A percentile compares a stretch with the other conserved stretches of the same genome.
Evolutionary conservation across 306 rosid species (phyloP).

Genomic region (Crataegus laevigata): DNA sequence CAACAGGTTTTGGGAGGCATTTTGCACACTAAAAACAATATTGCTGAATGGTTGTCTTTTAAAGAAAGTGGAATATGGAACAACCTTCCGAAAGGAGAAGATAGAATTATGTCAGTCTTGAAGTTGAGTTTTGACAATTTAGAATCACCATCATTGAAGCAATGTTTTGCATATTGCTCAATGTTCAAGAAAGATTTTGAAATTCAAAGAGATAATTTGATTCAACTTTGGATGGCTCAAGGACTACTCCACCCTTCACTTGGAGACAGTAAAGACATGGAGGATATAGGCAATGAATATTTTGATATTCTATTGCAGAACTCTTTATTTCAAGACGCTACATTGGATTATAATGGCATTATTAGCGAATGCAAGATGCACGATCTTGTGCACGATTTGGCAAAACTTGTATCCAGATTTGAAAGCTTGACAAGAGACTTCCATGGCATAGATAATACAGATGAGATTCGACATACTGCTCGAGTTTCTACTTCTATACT

Average conservation of each 20-base stretch:
- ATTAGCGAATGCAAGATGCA: neutral
- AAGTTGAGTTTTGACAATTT: neutral
- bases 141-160: neutral
- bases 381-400: neutral
- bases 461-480: neutral
- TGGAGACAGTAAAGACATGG: neutral
- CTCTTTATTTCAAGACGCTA: neutral
- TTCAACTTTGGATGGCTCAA: neutral
- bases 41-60: neutral
- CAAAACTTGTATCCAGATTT: too few species aligned
- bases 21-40: neutral
- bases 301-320: neutral
- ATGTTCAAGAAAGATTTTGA: neutral
- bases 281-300: neutral
- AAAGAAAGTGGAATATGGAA: neutral
- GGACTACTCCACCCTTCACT: neutral
- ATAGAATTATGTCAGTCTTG: neutral
- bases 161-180: neutral
- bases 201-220: neutral
- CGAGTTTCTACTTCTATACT: neutral
- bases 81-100: neutral
- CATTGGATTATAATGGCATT: neutral
- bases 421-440: neutral
- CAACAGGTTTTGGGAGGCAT: neutral
- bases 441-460: neutral